phyloP scores from a whole-genome alignment of 23 red algal genomes.

The Gracilaria caudata region DNA sequence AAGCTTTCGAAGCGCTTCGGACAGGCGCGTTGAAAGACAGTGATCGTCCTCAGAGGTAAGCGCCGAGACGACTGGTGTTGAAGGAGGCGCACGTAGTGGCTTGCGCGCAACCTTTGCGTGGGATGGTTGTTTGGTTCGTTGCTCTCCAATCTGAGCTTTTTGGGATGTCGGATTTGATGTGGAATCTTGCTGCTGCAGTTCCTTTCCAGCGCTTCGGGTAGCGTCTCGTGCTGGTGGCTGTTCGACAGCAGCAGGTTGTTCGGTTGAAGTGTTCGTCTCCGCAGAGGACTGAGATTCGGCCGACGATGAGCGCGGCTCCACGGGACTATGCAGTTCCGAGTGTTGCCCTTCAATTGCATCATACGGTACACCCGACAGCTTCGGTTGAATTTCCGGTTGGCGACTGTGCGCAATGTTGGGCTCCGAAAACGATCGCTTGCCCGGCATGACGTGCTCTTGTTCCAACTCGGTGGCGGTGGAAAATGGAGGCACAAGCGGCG shows the following conservation, averaged over 20 bases:
- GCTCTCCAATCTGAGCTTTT: too few species aligned
- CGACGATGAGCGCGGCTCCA: conserved; percentile 15
- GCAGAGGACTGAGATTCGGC: not conserved
- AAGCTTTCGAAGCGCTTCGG: not conserved
- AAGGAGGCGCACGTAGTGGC: not conserved
- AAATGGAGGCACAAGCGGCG: not conserved
- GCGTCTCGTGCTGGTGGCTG: not conserved
- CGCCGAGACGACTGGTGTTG: not conserved
- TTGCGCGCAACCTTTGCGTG: not conserved
- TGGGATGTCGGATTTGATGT: not conserved
- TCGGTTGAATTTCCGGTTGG: not conserved
- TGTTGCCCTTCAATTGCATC: not conserved
- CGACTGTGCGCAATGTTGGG: not conserved
- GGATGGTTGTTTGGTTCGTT: not conserved
- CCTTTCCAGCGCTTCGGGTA: not conserved
- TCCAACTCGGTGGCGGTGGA: too few species aligned
- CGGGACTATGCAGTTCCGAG: not conserved
- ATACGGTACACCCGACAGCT: not conserved
- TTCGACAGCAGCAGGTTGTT: not conserved
- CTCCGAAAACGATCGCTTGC: not conserved
- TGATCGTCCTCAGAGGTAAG: not conserved
- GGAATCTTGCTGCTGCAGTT: not conserved
- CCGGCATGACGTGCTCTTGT: not conserved
- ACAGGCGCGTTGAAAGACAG: not conserved
- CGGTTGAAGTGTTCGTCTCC: not conserved